Base-by-base conservation (phyloP, 1,284 basidiomycete species). In the Malassezia vespertilionis region DNA sequence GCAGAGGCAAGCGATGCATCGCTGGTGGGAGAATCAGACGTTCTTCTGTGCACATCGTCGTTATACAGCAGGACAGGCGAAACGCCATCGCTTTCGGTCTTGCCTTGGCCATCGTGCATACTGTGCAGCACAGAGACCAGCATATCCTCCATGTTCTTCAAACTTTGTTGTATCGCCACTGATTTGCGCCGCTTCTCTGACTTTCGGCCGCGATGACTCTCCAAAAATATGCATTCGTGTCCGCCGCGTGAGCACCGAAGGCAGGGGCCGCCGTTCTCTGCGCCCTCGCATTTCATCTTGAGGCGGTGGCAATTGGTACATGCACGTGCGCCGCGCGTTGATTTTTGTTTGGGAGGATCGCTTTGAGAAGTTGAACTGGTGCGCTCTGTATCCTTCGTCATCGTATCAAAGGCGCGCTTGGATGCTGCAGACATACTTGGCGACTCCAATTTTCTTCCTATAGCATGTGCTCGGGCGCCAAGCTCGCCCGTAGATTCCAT, bases 201-300 rank as follows among this genome's bases (percentile, higher is more conserved):
- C 44, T 66, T 69, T 30, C 66, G 68, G 33, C 67, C 67, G 15
- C 67, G 61, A 26, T 70, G 65, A 51, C 60, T 63, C 40, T 67
- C 65, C 24, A 65, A 59, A 30, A 70, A 70, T 51, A 69, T 53
- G 42, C 67, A 70, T 33, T 70, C 59, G 58, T 60, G 49, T 15
- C 60, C 55, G 41, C 57, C 56, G 48, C 63, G 63, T 36, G 53
- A 48, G 41, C 74, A 63, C 26, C 75, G 74, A 56, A 88, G 89
- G 74, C 89, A 95, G 0, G 89, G 87, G 0, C 86, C 85, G 0
- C 86, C 88, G 27, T 89, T 72, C 64, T 93, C 89, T 2, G 86
- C 86, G 28, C 84, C 88, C 15, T 93, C 86, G 60, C 91, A 97
- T 59, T 91, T 86, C 91, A 97, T 97, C 76, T 97, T 97, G 55